Evolutionary conservation across 2,329 filamentous ascomycete species (phyloP).

Genomic region (Chlorencoelia australis): DNA sequence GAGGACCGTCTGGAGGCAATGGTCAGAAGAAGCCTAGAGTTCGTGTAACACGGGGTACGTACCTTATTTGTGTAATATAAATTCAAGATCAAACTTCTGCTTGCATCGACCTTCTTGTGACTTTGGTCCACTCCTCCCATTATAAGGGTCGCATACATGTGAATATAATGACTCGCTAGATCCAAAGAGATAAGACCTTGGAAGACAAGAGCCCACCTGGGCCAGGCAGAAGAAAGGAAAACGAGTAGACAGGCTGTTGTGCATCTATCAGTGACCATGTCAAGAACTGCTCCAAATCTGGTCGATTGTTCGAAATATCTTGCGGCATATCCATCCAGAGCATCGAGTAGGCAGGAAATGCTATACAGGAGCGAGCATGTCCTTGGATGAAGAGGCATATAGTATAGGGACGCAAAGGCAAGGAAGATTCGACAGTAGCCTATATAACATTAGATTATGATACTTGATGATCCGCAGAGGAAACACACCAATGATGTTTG

Average conservation of each 20-base stretch:
- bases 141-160: slow-evolving; percentile 92
- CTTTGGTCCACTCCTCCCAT: slow-evolving; percentile 71
- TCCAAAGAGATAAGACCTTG: slow-evolving; percentile 88
- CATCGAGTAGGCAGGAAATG: slow-evolving; percentile 89
- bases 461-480: neutral
- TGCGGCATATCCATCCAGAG: slow-evolving; percentile 89
- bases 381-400: slow-evolving; percentile 97
- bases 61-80: slow-evolving; percentile 98
- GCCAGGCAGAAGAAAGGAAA: slow-evolving; percentile 90
- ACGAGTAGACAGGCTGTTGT: slow-evolving; percentile 92
- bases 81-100: slow-evolving; percentile 80
- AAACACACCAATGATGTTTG: slow-evolving; percentile 66
- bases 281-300: slow-evolving; percentile 88
- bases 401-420: slow-evolving; percentile 87
- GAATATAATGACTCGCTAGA: slow-evolving; percentile 94
- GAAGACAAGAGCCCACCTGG: slow-evolving; percentile 88
- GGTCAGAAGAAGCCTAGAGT: slow-evolving; percentile 1
- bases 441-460: slow-evolving; percentile 29
- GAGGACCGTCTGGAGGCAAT: slow-evolving; percentile 59
- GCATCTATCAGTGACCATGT: slow-evolving; percentile 98
- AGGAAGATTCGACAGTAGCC: slow-evolving; percentile 71
- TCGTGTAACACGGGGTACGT: slow-evolving; percentile 26
- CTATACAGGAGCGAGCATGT: slow-evolving; percentile 89
- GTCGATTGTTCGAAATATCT: slow-evolving; percentile 82
- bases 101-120: slow-evolving; percentile 91